phyloP scores from a whole-genome alignment of 495 filamentous ascomycete species.

The Pseudotulostoma volvatum region DNA sequence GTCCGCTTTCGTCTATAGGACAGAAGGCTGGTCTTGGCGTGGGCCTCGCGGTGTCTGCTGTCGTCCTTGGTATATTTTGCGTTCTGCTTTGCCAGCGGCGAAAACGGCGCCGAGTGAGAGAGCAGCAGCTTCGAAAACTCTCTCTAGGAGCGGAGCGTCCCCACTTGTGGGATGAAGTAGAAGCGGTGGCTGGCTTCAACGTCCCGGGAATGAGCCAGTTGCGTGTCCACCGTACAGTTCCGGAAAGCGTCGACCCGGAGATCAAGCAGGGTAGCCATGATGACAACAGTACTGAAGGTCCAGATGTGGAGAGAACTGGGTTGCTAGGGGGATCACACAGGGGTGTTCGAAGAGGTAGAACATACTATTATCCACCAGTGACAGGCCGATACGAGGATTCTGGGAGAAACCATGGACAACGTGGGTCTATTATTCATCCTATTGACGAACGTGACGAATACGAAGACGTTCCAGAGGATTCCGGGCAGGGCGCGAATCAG shows the following conservation, averaged over 20 bases:
- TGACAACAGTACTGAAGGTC: constrained; percentile 12
- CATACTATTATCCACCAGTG: constrained; percentile 21
- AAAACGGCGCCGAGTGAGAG: constrained; percentile 25
- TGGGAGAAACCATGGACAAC: constrained; percentile 21
- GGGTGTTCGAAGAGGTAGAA: constrained; percentile 28
- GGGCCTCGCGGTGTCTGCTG: constrained; percentile 42
- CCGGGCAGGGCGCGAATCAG: constrained; percentile 8
- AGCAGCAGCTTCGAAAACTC: constrained; percentile 37
- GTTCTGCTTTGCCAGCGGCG: constrained; percentile 25
- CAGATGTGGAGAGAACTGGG: constrained; percentile 34
- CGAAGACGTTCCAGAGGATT: constrained; percentile 17
- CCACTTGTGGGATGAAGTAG: constrained; percentile 25
- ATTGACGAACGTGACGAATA: constrained; percentile 65
- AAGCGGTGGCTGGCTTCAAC: constrained; percentile 6
- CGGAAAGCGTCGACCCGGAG: neutral
- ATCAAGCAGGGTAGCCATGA: no score
- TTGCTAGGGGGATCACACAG: constrained; percentile 39
- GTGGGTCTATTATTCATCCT: constrained; percentile 38
- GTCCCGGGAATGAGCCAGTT: constrained; percentile 4
- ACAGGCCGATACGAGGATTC: constrained; percentile 29
- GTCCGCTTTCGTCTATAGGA: constrained; percentile 14
- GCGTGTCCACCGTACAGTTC: constrained; percentile 2
- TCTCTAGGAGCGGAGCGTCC: constrained; percentile 32
- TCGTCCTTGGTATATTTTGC: constrained; percentile 42
- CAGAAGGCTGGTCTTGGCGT: constrained; percentile 52